These are phyloP conservation scores for Skeletonema menzelii DNA, from an alignment of 108 stramenopile genomes.

Conservation along the genomic window DNA sequence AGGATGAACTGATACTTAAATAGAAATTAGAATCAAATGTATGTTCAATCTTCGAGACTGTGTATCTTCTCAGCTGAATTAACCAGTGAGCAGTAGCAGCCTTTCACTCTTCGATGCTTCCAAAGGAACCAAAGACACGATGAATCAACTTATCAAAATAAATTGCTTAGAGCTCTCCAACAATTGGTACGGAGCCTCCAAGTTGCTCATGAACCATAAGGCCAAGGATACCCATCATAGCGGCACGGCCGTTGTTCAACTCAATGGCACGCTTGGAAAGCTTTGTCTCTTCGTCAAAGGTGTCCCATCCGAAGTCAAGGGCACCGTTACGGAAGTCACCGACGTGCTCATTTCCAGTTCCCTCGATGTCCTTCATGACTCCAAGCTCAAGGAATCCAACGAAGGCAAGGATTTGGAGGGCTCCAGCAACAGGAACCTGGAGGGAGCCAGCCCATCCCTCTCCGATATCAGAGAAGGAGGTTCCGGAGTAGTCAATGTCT, in stretches of 20 bases:
- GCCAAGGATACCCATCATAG: conserved; percentile 67
- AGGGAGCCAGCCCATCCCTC: conserved; percentile 21
- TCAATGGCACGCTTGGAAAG: conserved; percentile 86
- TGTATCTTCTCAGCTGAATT: background rate
- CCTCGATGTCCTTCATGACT: conserved; percentile 34
- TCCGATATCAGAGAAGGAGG: background rate
- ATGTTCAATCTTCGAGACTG: background rate
- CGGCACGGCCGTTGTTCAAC: conserved; percentile 89
- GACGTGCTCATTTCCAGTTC: conserved; percentile 42
- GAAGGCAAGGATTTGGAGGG: conserved; percentile 30
- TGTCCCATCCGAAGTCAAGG: conserved; percentile 83
- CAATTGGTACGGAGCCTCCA: conserved; percentile 17
- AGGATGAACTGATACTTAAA: background rate
- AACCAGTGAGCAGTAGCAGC: background rate
- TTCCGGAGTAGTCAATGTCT: conserved; percentile 19
- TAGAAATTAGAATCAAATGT: background rate
- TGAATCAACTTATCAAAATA: background rate
- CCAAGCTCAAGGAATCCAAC: conserved; percentile 22
- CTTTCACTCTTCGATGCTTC: too few species aligned
- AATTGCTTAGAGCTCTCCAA: conserved; percentile 1
- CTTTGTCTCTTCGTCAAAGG: conserved; percentile 73
- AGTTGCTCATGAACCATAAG: conserved; percentile 69
- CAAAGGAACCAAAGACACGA: background rate
- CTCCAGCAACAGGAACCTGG: conserved; percentile 14
- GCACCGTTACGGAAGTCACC: conserved; percentile 86